Conservation (phyloP, 148 eudicot species). For the Agrostemma githago region DNA sequence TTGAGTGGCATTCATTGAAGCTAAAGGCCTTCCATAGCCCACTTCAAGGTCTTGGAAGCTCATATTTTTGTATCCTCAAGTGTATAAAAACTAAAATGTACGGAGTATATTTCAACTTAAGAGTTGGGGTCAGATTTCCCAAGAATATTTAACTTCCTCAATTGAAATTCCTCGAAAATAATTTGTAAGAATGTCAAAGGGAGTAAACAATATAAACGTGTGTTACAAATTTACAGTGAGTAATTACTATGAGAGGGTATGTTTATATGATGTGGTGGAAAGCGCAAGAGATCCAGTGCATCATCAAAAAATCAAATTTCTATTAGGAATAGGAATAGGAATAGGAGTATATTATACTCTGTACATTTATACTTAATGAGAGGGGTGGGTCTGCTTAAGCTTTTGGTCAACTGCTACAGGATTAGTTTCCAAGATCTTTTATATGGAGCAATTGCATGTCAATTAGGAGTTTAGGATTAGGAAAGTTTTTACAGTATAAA, state of each 20-base stretch:
- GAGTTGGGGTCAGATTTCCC: not conserved
- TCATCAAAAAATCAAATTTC: not conserved
- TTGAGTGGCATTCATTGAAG: constrained; percentile 40
- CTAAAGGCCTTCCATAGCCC: constrained; percentile 31
- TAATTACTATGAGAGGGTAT: not conserved
- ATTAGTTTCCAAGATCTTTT: too few species aligned
- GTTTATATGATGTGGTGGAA: not conserved
- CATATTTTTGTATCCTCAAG: constrained; percentile 29
- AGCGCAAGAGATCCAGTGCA: not conserved
- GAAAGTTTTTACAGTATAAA: not conserved
- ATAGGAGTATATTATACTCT: not conserved
- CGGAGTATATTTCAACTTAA: not conserved
- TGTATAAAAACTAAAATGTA: not conserved
- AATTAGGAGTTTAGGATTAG: not conserved
- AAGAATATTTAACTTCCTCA: not conserved
- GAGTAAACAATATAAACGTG: not conserved
- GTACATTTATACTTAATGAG: too few species aligned
- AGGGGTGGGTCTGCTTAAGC: not conserved
- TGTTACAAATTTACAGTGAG: not conserved
- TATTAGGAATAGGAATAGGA: not conserved
- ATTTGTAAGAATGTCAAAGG: not conserved
- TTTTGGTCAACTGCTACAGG: too few species aligned
- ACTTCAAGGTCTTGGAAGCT: constrained; percentile 84
- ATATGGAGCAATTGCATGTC: not conserved
- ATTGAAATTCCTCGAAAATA: not conserved